phyloP scores from a whole-genome alignment of 2,329 filamentous ascomycete species.

The Hirsutella rhossiliensis region DNA sequence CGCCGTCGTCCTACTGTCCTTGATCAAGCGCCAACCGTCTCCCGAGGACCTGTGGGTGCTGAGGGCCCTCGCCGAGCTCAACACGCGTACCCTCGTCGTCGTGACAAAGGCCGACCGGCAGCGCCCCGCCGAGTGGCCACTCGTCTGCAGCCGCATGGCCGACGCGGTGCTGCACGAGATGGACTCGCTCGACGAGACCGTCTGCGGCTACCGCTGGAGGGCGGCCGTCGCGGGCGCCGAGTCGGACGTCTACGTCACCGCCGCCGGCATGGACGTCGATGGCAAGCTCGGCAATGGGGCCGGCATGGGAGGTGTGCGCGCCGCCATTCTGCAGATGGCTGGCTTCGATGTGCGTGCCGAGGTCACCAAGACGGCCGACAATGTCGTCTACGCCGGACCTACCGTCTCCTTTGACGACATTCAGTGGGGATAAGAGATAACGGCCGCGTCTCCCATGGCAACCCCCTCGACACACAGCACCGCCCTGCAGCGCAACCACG shows the following conservation, averaged over 20 bases:
- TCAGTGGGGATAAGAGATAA: slow-evolving; percentile 15
- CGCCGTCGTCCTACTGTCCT: slow-evolving; percentile 40
- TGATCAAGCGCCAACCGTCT: slow-evolving; percentile 35
- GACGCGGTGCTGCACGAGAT: slow-evolving; percentile 16
- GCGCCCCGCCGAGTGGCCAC: slow-evolving; percentile 15
- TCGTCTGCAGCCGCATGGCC: slow-evolving; percentile 14
- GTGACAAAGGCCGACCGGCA: slow-evolving; percentile 46
- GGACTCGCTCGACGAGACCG: slow-evolving; percentile 8
- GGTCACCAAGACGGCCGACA: slow-evolving; percentile 22
- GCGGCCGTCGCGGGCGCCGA: slow-evolving; percentile 14
- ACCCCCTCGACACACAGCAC: too few relatives aligned
- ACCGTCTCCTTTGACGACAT: slow-evolving; percentile 27
- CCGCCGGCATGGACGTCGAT: slow-evolving; percentile 22
- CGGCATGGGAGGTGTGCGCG: slow-evolving; percentile 26
- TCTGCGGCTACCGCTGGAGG: slow-evolving; percentile 13
- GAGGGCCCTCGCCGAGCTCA: slow-evolving; percentile 29
- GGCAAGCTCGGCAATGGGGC: slow-evolving; percentile 19
- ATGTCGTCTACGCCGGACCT: slow-evolving; percentile 20
- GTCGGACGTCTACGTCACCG: slow-evolving; percentile 21
- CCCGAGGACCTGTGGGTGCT: slow-evolving; percentile 35
- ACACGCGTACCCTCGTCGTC: slow-evolving; percentile 34
- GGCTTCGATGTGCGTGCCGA: slow-evolving; percentile 17
- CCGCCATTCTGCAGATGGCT: slow-evolving; percentile 27
- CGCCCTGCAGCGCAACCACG: too few relatives aligned
- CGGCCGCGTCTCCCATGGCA: neutral